Base-by-base conservation (phyloP, 2,329 filamentous ascomycete genomes). In the Microdochium trichocladiopsis region DNA sequence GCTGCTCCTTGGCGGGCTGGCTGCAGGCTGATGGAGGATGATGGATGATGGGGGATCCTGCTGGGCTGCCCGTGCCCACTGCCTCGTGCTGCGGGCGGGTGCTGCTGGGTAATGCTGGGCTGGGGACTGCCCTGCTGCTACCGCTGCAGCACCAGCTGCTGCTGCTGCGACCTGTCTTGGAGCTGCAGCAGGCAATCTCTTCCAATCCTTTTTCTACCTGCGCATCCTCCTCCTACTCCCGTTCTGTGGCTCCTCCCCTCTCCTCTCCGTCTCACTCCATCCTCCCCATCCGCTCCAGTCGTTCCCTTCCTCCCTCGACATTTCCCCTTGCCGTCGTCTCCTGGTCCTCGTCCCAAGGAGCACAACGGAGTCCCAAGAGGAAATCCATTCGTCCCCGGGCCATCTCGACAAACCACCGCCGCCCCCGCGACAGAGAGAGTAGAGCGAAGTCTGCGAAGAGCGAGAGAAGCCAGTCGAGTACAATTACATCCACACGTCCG, bases 171-270 rank as follows among this genome's bases (percentile, higher is more conserved):
- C 41, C 41, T 45, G 41, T 45, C 41, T 45, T 12, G n/a, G 16
- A 61, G 61, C 59, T 63, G 61, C 58, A 60, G 60, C 63, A 58
- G 56, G 61, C 59, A 58, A 57, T 74, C 69, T 72, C 68, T 68
- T 69, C 72, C 72, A 73, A 69, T 75, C 73, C 72, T 70, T 72
- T 70, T 70, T 68, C 69, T 61, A 68, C 68, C 68, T 64, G 66
- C 69, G 67, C 65, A 66, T 73, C 69, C 68, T 73, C 66, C 67
- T 74, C 71, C 69, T 69, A 71, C 71, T 70, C 72, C 72, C 67
- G 59, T 59, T 54, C 60, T 58, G 60, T 61, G 62, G 58, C 61
- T 58, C 50, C 51, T 51, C 51, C 59, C 56, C 60, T 61, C 59
- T 58, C 60, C 55, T 55, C 57, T 50, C 50, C 56, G 49, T 55